Base-by-base conservation (phyloP, 2,329 filamentous ascomycete species). In the Sclerotinia minor region DNA sequence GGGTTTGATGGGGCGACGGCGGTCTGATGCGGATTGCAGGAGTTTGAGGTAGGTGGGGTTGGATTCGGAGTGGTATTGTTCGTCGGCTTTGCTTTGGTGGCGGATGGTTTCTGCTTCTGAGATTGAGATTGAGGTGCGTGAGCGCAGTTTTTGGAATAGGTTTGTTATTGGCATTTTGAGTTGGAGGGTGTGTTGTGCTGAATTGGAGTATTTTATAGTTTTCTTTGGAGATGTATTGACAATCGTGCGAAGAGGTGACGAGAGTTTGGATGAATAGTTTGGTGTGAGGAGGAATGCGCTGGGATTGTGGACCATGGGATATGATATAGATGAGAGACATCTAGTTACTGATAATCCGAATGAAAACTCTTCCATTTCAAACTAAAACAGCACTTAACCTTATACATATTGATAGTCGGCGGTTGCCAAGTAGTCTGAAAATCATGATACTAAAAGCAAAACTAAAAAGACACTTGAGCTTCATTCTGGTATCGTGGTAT, bases 11-110 rank as follows among this genome's bases (percentile, higher is more conserved):
- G 52, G 29, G 5, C 19, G 29, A 0, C 11, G 52, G n/a, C 7
- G 24, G 17, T 29, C 32, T 45, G 58, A 49, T n/a, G 58, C 21
- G 19, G n/a, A 8, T 5, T 2, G 9, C 19, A 61, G 21, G 29
- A 19, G 21, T 35, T 50, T 32, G 29, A 61, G 58, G 24, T 49
- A 61, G 29, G 15, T 7, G 21, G 45, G 29, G 19, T 61, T 24
- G 58, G 58, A 61, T 50, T 61, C 58, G 21, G 29, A 6, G 45
- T 61, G 58, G 29, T 61, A 61, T 7, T 7, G 5, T 24, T 38
- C 7, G 50, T 61, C 58, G 26, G 49, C 29, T 49, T 19, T 61
- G 9, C 45, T 38, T 61, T 2, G 11, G 50, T 15, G 58, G 15
- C 58, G 58, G 9, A 29, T 11, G 24, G n/a, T 35, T 2, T 35